Evolutionary conservation across 2,329 filamentous ascomycete genomes (phyloP), one percentile per base, ranked within the genome.

Genomic region (Ophiostoma piceae): DNA sequence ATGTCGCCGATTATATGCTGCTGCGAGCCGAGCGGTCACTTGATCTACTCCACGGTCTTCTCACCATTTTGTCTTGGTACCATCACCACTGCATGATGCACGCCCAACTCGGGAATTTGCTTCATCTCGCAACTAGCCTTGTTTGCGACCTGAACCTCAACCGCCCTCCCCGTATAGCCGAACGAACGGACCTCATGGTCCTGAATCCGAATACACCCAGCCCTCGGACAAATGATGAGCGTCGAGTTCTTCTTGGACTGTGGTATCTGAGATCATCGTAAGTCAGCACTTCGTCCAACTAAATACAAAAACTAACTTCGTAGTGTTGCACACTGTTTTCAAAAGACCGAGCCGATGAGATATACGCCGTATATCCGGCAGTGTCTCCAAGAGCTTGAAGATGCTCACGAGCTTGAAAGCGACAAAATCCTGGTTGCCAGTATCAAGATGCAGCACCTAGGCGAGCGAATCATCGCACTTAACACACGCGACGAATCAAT

Each of bases 11-110:
- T 39, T 78, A 81, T 70, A 80, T 85, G 78, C 75, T 86, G 14
- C 78, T 85, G 62, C 78, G 82, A 1, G 83, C 82, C 0, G 82
- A 84, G 68, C 77, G 83, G 19, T 85, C 84, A 0, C 72, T 86
- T 12, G 84, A 86, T 70, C 74, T 85, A 2, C 75, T 86, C 0
- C 78, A 82, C 69, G 82, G 83, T 0, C 79, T 86, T 2, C 74
- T 86, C 2, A 79, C 85, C 0, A 79, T 85, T 35, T 72, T 84
- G 2, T 80, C 80, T 0, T 86, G 80, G 79, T 84, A 85, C 69
- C 84, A 86, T 66, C 83, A 85, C 67, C 84, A 86, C 74, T 85
- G 84, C 73, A 79, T 84, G 72, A 79, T 82, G 75, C 84, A 86
- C 68, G 79, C 80, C 0, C 85, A 87, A 71, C 75, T 87, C 14